phyloP scores from a whole-genome alignment of 2,329 filamentous ascomycete genomes.

The Davidsoniella virescens region DNA sequence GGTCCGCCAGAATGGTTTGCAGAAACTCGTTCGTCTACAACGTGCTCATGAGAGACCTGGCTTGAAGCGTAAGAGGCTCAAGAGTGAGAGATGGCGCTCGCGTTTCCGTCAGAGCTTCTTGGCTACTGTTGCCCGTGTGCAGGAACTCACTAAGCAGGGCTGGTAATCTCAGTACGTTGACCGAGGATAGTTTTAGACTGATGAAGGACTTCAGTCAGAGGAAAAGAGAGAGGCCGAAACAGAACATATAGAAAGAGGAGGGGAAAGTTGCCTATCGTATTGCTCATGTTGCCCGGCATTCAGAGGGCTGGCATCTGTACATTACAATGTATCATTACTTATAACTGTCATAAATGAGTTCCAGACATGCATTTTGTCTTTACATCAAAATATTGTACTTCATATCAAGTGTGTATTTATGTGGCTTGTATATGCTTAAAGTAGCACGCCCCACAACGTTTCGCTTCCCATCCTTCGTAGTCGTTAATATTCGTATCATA shows the following conservation, averaged over 20 bases:
- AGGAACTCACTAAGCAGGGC: conserved; percentile 58
- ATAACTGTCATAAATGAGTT: conserved; percentile 1
- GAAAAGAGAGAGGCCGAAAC: neutral
- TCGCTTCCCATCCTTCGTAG: neutral
- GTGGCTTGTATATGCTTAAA: neutral
- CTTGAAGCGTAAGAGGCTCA: conserved; percentile 60
- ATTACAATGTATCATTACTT: conserved; percentile 11
- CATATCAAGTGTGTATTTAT: neutral
- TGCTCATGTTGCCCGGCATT: neutral
- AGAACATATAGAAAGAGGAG: neutral
- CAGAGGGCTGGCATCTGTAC: neutral
- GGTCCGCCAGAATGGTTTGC: conserved; percentile 38
- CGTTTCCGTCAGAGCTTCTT: conserved; percentile 56
- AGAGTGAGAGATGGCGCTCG: conserved; percentile 49
- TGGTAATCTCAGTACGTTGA: conserved; percentile 36
- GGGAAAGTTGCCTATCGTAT: neutral
- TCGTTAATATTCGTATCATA: neutral
- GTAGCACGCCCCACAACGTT: neutral
- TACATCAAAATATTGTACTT: neutral
- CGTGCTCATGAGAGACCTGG: conserved; percentile 60
- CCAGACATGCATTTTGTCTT: too few species aligned
- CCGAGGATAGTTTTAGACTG: too few species aligned
- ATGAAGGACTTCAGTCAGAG: too few species aligned
- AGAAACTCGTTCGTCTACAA: conserved; percentile 39
- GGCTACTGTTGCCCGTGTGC: conserved; percentile 45